Conservation (phyloP, 139 green algal species). For the Haematococcus lacustris region DNA sequence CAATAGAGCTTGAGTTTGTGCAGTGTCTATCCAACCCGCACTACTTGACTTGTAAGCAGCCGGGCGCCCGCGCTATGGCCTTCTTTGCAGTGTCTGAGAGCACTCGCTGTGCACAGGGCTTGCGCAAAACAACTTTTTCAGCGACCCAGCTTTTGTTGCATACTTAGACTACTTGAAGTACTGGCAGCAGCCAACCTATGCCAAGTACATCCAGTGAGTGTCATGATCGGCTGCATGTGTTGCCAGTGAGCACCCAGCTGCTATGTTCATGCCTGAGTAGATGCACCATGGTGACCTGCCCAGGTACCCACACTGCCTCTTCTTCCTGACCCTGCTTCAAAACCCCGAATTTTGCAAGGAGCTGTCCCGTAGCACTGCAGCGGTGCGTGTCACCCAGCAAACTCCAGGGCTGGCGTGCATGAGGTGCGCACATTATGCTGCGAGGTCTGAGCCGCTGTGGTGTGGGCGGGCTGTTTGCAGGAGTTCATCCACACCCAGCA, state of each 20-base stretch:
- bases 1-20: constrained; percentile 91
- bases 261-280: too few relatives aligned
- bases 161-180: constrained; percentile 94
- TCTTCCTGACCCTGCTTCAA: constrained; percentile 79
- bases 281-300: not conserved
- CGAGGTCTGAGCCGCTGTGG: too few relatives aligned
- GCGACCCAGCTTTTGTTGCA: constrained; percentile 71
- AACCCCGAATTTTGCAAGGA: constrained; percentile 63
- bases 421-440: too few relatives aligned
- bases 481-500: constrained; percentile 73
- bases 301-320: constrained; percentile 79
- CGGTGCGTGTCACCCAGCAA: constrained; percentile 3
- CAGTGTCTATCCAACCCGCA: constrained; percentile 83
- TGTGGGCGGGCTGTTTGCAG: constrained; percentile 14
- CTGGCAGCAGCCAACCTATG: constrained; percentile 80
- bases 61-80: too few relatives aligned
- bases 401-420: too few relatives aligned
- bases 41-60: constrained; percentile 88
- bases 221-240: constrained; percentile 10
- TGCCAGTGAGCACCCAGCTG: too few relatives aligned
- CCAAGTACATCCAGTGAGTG: constrained; percentile 63
- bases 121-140: constrained; percentile 75
- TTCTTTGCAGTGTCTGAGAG: too few relatives aligned
- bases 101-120: too few relatives aligned
- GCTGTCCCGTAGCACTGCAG: constrained; percentile 22